phyloP scores from a whole-genome alignment of 2,329 filamentous ascomycete genomes.

The Alternaria atra region DNA sequence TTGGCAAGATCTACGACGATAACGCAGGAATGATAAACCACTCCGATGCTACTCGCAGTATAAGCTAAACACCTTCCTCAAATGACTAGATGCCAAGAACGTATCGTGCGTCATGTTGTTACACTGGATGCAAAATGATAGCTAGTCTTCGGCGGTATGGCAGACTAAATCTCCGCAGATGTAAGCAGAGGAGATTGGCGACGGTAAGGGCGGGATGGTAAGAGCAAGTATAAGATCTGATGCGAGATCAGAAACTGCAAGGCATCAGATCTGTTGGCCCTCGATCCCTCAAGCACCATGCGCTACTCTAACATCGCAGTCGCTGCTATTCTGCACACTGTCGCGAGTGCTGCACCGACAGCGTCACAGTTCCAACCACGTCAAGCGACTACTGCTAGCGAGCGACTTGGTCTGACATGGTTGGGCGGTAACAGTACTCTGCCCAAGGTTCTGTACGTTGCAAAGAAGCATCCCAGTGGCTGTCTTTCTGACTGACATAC shows the following conservation, averaged over 20 bases:
- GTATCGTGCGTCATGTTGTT: not conserved
- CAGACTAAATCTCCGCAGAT: not conserved
- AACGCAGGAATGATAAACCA: slow-evolving; percentile 2
- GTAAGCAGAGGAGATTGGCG: not conserved
- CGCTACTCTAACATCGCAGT: not conserved
- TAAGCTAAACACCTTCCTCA: not conserved
- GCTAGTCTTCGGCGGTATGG: not conserved
- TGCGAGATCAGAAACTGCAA: too few relatives aligned
- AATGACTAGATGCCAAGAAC: not conserved
- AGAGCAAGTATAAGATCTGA: not conserved
- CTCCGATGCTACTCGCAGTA: not conserved
- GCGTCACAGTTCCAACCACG: slow-evolving; percentile 1
- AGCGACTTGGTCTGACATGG: slow-evolving; percentile 34
- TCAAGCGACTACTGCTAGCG: slow-evolving; percentile 28
- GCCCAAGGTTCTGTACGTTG: slow-evolving; percentile 33
- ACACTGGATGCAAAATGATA: not conserved
- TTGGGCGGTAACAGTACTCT: slow-evolving; percentile 32
- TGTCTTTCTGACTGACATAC: not conserved
- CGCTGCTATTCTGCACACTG: not conserved
- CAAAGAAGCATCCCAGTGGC: not conserved
- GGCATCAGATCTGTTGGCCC: not conserved
- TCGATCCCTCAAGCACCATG: not conserved
- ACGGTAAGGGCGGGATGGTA: not conserved
- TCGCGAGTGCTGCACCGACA: not conserved
- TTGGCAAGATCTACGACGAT: not conserved